phyloP scores from a whole-genome alignment of 208 protist genomes.

The Trypanosomatidae sp. region DNA sequence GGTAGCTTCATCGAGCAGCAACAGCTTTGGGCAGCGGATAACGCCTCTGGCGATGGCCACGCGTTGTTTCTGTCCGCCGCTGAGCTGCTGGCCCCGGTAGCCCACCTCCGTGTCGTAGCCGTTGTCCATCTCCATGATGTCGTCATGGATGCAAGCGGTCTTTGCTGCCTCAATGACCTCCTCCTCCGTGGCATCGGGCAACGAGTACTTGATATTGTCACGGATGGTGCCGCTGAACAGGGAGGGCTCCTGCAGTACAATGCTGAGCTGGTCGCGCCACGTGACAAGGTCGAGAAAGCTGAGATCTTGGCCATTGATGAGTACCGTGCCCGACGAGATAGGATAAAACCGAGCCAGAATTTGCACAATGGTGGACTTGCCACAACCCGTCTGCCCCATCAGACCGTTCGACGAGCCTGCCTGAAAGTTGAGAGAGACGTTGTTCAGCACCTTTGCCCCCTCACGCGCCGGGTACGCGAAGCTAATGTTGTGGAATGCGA shows the following conservation, averaged over 20 bases:
- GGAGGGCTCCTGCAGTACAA: conserved; percentile 83
- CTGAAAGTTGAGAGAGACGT: conserved; percentile 38
- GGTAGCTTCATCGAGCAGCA: conserved; percentile 87
- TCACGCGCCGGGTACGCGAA: conserved; percentile 68
- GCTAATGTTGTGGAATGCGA: conserved; percentile 46
- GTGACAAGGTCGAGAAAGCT: conserved; percentile 38
- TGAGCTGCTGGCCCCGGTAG: conserved; percentile 57
- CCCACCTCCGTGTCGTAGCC: conserved; percentile 72
- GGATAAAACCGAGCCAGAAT: conserved; percentile 71
- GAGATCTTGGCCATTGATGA: conserved; percentile 37
- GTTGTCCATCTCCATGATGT: conserved; percentile 30
- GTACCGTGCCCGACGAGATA: conserved; percentile 40
- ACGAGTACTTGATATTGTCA: conserved; percentile 72
- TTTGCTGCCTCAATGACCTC: conserved; percentile 43
- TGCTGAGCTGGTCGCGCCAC: conserved; percentile 61
- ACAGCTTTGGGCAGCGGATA: conserved; percentile 55
- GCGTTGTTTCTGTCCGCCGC: conserved; percentile 73
- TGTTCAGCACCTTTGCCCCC: conserved; percentile 46
- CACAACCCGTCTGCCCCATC: conserved; percentile 88
- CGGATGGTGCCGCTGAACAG: conserved; percentile 79
- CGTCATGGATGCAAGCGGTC: conserved; percentile 40
- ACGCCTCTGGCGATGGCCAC: conserved; percentile 74
- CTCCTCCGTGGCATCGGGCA: conserved; percentile 37
- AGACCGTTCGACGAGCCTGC: conserved; percentile 63
- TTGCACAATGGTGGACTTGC: conserved; percentile 84